Evolutionary conservation across 768 basidiomycete species (phyloP).

Genomic region (Daedaleopsis nitida): DNA sequence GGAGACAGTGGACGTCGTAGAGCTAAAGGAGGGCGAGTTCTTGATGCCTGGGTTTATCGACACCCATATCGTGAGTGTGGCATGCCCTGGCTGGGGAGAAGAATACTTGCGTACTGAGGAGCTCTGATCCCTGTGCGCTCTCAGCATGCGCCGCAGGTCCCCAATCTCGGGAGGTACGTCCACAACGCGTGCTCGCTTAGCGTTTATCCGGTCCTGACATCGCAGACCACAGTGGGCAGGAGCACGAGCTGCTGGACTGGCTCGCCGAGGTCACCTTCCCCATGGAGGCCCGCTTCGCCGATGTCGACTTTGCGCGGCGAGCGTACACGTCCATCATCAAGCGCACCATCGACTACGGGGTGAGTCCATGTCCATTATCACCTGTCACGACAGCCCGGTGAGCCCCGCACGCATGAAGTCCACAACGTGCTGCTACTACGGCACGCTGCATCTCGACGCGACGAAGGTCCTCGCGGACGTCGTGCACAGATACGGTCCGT

Average conservation of each 20-base stretch:
- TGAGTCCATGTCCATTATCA: slow-evolving; percentile 40
- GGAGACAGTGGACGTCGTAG: slow-evolving; percentile 38
- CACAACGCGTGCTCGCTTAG: neutral
- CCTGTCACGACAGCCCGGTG: too few relatives aligned
- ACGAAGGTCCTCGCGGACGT: slow-evolving; percentile 83
- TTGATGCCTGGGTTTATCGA: slow-evolving; percentile 89
- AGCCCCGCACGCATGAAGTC: slow-evolving; percentile 50
- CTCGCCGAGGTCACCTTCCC: slow-evolving; percentile 85
- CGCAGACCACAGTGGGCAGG: slow-evolving; percentile 60
- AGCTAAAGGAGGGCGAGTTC: slow-evolving; percentile 54
- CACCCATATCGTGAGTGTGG: slow-evolving; percentile 79
- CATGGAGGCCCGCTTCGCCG: slow-evolving; percentile 73
- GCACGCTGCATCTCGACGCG: slow-evolving; percentile 75
- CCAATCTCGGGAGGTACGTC: slow-evolving; percentile 64
- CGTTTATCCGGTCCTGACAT: neutral
- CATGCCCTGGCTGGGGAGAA: neutral
- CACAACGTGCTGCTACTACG: slow-evolving; percentile 93
- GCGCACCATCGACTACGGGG: slow-evolving; percentile 72
- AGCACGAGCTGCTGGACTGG: slow-evolving; percentile 91
- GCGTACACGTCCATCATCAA: slow-evolving; percentile 75
- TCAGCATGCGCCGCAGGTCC: slow-evolving; percentile 81
- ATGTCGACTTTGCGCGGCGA: slow-evolving; percentile 66
- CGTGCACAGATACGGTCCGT: slow-evolving; percentile 58
- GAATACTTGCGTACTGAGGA: too few relatives aligned
- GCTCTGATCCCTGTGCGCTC: neutral